Percentiles rank a stretch among this genome's conserved stretches.
These are phyloP conservation scores for Otatea glauca DNA, from an alignment of 176 grass and related monocot genomes.

Conservation along the genomic window DNA sequence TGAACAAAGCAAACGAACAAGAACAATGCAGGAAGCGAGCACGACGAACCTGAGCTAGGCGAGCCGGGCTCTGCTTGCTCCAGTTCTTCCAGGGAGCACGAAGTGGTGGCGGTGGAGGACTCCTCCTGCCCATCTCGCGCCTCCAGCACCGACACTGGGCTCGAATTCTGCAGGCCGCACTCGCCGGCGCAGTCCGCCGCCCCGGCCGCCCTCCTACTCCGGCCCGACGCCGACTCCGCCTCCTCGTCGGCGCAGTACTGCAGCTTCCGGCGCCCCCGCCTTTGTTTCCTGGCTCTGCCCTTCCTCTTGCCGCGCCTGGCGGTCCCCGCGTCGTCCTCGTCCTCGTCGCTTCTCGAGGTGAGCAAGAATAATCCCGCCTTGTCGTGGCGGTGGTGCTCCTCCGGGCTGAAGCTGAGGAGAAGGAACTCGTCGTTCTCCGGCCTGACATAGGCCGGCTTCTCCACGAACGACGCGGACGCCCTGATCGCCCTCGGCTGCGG, in stretches of 20 bases:
- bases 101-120: conserved; percentile 22
- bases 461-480: conserved; percentile 45
- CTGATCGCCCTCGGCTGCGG: conserved; percentile 32
- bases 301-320: not conserved
- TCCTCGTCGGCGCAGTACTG: conserved; percentile 27
- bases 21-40: not conserved
- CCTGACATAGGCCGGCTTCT: conserved; percentile 64
- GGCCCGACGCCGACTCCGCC: not conserved
- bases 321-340: not conserved
- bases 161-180: conserved; percentile 45
- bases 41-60: conserved; percentile 53
- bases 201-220: not conserved
- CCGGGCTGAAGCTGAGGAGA: conserved; percentile 78
- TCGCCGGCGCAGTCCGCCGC: not conserved
- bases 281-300: not conserved
- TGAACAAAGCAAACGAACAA: not conserved
- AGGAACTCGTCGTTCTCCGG: conserved; percentile 86
- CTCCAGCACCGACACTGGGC: conserved; percentile 88
- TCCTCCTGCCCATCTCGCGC: conserved; percentile 35
- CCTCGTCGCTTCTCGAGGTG: not conserved
- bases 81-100: conserved; percentile 41
- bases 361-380: not conserved
- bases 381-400: conserved; percentile 15
- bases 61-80: conserved; percentile 47
- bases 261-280: conserved; percentile 7